Evolutionary conservation across 2,329 filamentous ascomycete genomes (phyloP).

Genomic region (Aureobasidium sp.): DNA sequence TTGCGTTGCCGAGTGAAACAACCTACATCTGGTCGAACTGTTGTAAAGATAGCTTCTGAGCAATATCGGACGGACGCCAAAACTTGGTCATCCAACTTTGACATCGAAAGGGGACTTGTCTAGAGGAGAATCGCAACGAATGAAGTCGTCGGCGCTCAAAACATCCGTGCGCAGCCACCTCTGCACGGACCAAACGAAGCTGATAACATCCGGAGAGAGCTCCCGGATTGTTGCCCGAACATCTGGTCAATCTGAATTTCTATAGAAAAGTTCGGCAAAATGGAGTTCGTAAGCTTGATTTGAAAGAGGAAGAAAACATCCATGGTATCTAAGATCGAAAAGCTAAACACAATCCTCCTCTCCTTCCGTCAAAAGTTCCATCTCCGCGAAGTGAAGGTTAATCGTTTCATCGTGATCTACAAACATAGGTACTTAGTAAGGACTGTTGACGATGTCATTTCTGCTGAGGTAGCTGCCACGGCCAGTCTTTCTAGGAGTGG

Average conservation of each 20-base stretch:
- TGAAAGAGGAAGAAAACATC: background rate
- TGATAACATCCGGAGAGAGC: background rate
- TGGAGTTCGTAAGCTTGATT: background rate
- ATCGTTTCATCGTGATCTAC: slow-evolving; percentile 7
- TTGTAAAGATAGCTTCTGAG: background rate
- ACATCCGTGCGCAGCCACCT: background rate
- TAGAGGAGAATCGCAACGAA: background rate
- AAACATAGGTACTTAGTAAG: slow-evolving; percentile 35
- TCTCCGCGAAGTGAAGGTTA: background rate
- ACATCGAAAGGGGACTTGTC: background rate
- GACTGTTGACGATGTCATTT: slow-evolving; percentile 76
- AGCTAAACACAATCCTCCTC: background rate
- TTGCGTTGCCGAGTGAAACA: background rate
- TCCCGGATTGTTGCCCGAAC: background rate
- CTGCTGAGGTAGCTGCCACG: slow-evolving; percentile 62
- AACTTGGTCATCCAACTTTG: background rate
- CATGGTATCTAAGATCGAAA: background rate
- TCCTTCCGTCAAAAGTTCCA: background rate
- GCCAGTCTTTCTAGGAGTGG: slow-evolving; percentile 31
- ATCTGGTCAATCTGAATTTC: background rate
- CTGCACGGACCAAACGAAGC: background rate
- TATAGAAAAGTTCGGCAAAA: background rate
- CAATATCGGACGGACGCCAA: background rate
- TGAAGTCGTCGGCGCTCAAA: background rate
- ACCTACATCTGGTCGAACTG: background rate